Percentiles rank a stretch among this genome's conserved stretches.
Evolutionary conservation across 352 stramenopile species (phyloP).

Genomic region (Plasmopara viticola): DNA sequence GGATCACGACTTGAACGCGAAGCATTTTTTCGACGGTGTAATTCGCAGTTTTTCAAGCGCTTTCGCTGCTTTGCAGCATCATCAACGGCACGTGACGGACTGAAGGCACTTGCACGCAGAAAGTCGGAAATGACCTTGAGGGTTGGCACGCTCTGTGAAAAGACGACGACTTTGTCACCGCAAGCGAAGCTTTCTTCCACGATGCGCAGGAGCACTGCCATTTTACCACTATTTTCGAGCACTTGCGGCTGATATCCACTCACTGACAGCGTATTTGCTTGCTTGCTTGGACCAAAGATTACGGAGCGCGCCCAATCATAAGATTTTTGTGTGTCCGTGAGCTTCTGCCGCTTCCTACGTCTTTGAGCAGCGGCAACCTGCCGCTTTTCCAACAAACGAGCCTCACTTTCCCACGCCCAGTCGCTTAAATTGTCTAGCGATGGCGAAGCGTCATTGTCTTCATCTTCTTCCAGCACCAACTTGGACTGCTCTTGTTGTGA

Average conservation of each 20-base stretch:
- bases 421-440: slow-evolving; percentile 23
- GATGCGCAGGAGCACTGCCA: slow-evolving; percentile 68
- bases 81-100: slow-evolving; percentile 26
- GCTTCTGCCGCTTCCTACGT: slow-evolving; percentile 58
- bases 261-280: neutral
- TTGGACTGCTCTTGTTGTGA: slow-evolving; percentile 17
- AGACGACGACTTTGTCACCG: slow-evolving; percentile 84
- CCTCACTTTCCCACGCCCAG: slow-evolving; percentile 67
- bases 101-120: slow-evolving; percentile 48
- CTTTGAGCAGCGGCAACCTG: slow-evolving; percentile 38
- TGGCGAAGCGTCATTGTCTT: slow-evolving; percentile 16
- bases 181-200: slow-evolving; percentile 63
- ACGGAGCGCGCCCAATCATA: slow-evolving; percentile 62
- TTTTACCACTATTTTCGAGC: slow-evolving; percentile 74
- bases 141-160: slow-evolving; percentile 84
- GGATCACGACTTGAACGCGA: slow-evolving; percentile 42
- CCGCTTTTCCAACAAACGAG: slow-evolving; percentile 48
- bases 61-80: slow-evolving; percentile 19
- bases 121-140: slow-evolving; percentile 77
- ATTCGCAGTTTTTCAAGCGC: slow-evolving; percentile 19
- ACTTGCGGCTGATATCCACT: slow-evolving; percentile 40
- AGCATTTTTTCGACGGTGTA: slow-evolving; percentile 27
- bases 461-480: slow-evolving; percentile 27
- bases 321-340: slow-evolving; percentile 47
- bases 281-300: slow-evolving; percentile 21